Percentiles rank a stretch among this genome's conserved stretches.
Evolutionary conservation across 2,329 filamentous ascomycete species (phyloP).

Genomic region (Aspergillus ibericus): DNA sequence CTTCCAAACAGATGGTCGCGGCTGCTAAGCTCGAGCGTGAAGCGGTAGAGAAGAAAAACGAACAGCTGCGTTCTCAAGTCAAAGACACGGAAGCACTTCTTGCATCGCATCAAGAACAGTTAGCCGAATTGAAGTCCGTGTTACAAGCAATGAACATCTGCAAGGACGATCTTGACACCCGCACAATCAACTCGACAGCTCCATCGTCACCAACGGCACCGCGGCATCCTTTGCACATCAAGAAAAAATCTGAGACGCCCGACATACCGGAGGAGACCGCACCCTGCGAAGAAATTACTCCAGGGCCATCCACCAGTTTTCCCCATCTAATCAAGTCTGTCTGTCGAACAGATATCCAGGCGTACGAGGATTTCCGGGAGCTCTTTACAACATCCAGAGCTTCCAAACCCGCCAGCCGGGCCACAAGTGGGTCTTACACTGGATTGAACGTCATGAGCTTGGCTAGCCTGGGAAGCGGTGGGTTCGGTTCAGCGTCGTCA

Average conservation of each 20-base stretch:
- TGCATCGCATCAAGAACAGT: slow-evolving; percentile 87
- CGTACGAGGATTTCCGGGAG: slow-evolving; percentile 82
- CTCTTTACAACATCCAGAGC: slow-evolving; percentile 69
- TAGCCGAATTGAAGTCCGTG: slow-evolving; percentile 85
- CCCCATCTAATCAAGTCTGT: slow-evolving; percentile 80
- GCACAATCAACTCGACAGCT: slow-evolving; percentile 65
- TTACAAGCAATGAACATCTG: slow-evolving; percentile 80
- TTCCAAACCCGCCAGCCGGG: slow-evolving; percentile 63
- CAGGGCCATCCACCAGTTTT: slow-evolving; percentile 69
- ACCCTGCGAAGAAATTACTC: slow-evolving; percentile 54
- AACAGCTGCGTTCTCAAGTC: slow-evolving; percentile 81
- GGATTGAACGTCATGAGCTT: slow-evolving; percentile 62
- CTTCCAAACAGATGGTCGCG: slow-evolving; percentile 72
- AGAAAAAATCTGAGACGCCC: slow-evolving; percentile 61
- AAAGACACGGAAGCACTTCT: slow-evolving; percentile 83
- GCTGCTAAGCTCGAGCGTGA: slow-evolving; percentile 84
- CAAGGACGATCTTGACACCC: slow-evolving; percentile 68
- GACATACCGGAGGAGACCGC: slow-evolving; percentile 53
- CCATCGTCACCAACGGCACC: slow-evolving; percentile 76
- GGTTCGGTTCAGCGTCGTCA: slow-evolving; percentile 61
- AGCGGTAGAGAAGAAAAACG: slow-evolving; percentile 76
- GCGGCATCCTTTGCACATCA: slow-evolving; percentile 55
- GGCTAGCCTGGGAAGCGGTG: slow-evolving; percentile 42
- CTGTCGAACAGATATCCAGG: slow-evolving; percentile 74
- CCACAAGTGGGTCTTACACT: slow-evolving; percentile 69